Evolutionary conservation across 345 rosid genomes (phyloP).

Genomic region (Eucalyptus sideroxylon): DNA sequence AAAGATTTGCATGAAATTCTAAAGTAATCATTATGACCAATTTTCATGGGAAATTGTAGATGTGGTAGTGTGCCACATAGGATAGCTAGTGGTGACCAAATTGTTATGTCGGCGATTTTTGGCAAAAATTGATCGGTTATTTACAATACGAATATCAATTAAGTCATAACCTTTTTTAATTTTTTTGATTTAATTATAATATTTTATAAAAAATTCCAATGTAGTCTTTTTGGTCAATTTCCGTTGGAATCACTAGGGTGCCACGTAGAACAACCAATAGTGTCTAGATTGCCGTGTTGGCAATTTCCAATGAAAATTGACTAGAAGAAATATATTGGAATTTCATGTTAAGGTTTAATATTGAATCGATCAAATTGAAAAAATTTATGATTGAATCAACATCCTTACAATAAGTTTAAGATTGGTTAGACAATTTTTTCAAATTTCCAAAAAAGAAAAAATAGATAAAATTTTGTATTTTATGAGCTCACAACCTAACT

Average conservation of each 20-base stretch:
- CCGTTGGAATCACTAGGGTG: rapidly evolving
- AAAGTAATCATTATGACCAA: rapidly evolving
- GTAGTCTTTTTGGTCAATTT: neutral
- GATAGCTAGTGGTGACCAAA: rapidly evolving
- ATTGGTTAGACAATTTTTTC: neutral
- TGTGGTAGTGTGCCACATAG: rapidly evolving
- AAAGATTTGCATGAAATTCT: neutral
- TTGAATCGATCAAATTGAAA: neutral
- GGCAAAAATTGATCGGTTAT: rapidly evolving
- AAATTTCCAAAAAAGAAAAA: neutral
- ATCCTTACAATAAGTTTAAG: neutral
- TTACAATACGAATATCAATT: rapidly evolving
- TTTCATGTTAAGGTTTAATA: neutral
- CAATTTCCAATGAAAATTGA: neutral
- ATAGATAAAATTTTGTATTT: neutral
- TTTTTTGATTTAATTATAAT: neutral
- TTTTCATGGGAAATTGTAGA: neutral
- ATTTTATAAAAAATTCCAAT: neutral
- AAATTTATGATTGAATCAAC: neutral
- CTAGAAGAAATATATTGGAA: neutral
- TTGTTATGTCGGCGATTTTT: rapidly evolving
- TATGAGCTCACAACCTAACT: neutral
- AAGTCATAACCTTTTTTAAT: neutral
- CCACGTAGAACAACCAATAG: rapidly evolving
- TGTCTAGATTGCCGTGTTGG: rapidly evolving